A percentile compares a stretch with the other conserved stretches of the same genome.
Conservation (phyloP, 2,329 filamentous ascomycete species). For the Ophiostoma ips region DNA sequence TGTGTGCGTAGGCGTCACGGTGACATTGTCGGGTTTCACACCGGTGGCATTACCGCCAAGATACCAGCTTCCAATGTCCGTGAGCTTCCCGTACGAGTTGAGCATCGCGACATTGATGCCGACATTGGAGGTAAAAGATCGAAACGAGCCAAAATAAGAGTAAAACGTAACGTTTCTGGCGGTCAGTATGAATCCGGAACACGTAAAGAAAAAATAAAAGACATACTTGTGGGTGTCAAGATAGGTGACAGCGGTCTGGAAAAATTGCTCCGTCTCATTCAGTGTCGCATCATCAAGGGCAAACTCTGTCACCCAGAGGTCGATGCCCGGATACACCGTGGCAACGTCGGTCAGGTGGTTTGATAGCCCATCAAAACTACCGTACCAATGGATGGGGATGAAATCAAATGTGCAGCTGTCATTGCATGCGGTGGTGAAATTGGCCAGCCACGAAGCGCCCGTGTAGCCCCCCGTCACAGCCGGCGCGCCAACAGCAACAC, state of each 20-base stretch:
- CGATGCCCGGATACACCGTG: slow-evolving; percentile 35
- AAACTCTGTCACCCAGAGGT: slow-evolving; percentile 69
- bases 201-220: neutral
- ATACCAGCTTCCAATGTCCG: slow-evolving; percentile 65
- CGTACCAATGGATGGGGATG: slow-evolving; percentile 51
- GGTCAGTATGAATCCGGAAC: neutral
- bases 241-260: slow-evolving; percentile 49
- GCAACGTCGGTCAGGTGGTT: slow-evolving; percentile 48
- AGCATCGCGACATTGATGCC: slow-evolving; percentile 60
- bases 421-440: slow-evolving; percentile 51
- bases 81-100: slow-evolving; percentile 51
- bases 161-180: slow-evolving; percentile 45
- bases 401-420: slow-evolving; percentile 48
- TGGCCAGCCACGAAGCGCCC: slow-evolving; percentile 51
- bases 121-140: slow-evolving; percentile 55
- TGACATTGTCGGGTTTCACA: slow-evolving; percentile 20
- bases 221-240: slow-evolving; percentile 43
- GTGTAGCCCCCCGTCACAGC: slow-evolving; percentile 47
- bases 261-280: slow-evolving; percentile 46
- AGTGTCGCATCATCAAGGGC: slow-evolving; percentile 45
- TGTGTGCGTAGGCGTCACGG: neutral
- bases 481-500: slow-evolving; percentile 57
- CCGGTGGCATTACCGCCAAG: slow-evolving; percentile 40
- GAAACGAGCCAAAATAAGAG: slow-evolving; percentile 63
- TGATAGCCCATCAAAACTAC: slow-evolving; percentile 52